A percentile compares a stretch with the other conserved stretches of the same genome.
These are phyloP conservation scores for Suillus brevipes DNA, from an alignment of 768 basidiomycete species.

Conservation along the genomic window DNA sequence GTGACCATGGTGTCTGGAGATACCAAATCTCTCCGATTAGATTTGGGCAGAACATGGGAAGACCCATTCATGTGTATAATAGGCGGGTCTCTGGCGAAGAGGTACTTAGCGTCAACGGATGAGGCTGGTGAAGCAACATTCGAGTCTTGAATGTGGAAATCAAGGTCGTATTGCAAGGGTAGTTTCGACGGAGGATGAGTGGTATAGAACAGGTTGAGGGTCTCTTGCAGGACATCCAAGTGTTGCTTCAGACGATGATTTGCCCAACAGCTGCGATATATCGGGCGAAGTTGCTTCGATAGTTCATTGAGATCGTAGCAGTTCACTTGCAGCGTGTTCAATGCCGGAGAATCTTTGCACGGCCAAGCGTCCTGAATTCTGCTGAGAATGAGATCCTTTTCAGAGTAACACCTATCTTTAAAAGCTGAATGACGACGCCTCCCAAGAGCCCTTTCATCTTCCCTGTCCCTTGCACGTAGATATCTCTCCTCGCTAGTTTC, in stretches of 20 bases:
- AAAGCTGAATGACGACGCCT: not conserved
- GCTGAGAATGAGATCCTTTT: not conserved
- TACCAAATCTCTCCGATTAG: not conserved
- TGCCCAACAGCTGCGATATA: not conserved
- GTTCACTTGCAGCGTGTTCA: not conserved
- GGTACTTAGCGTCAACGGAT: not conserved
- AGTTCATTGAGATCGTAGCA: not conserved
- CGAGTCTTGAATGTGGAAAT: not conserved
- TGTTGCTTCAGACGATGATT: not conserved
- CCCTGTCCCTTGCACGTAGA: not conserved
- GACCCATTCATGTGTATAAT: not conserved
- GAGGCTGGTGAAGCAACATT: not conserved
- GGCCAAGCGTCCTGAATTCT: not conserved
- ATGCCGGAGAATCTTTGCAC: not conserved
- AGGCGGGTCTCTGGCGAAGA: slow-evolving; percentile 12
- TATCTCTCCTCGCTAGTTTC: not conserved
- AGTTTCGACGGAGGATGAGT: not conserved
- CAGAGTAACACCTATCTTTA: not conserved
- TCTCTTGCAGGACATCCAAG: not conserved
- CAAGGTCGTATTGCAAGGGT: not conserved
- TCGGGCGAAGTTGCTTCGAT: not conserved
- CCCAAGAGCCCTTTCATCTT: not conserved
- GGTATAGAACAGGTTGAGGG: not conserved
- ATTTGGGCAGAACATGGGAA: not conserved
- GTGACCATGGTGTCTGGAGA: not conserved